phyloP scores from a whole-genome alignment of 345 rosid species.

The Noccaea bulbosa region DNA sequence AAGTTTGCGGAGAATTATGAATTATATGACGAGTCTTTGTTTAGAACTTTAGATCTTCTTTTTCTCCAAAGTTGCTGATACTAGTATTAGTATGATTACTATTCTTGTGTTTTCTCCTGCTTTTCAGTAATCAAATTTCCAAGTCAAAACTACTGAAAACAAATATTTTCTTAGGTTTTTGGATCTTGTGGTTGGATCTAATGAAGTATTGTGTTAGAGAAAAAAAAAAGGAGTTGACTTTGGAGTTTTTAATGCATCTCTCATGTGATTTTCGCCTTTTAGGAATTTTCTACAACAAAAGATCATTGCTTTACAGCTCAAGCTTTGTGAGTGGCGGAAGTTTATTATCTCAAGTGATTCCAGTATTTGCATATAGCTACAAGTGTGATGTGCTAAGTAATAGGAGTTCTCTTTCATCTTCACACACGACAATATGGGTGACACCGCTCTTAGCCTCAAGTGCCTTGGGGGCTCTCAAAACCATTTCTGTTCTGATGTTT shows the following conservation, averaged over 20 bases:
- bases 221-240: conserved; percentile 21
- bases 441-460: conserved; percentile 66
- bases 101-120: background rate
- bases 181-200: conserved; percentile 35
- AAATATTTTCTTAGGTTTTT: background rate
- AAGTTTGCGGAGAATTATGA: conserved; percentile 7
- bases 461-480: conserved; percentile 45
- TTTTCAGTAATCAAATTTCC: conserved; percentile 15
- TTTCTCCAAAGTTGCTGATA: conserved; percentile 5
- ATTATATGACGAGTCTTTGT: conserved; percentile 1
- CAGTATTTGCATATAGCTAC: conserved; percentile 36
- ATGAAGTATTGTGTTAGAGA: conserved; percentile 2
- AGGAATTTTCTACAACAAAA: conserved; percentile 6
- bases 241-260: conserved; percentile 23
- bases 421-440: conserved; percentile 52
- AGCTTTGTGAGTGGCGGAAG: conserved; percentile 80
- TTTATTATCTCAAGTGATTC: conserved; percentile 31
- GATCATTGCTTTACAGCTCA: conserved; percentile 11
- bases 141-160: conserved; percentile 1
- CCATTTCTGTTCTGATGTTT: conserved; percentile 46
- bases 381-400: conserved; percentile 37
- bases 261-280: conserved; percentile 17
- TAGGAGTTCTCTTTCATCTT: conserved; percentile 4
- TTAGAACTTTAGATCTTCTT: conserved; percentile 9
- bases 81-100: background rate